These are phyloP conservation scores for Adansonia gregorii DNA, from an alignment of 441 rosid genomes.

Conservation along the genomic window DNA sequence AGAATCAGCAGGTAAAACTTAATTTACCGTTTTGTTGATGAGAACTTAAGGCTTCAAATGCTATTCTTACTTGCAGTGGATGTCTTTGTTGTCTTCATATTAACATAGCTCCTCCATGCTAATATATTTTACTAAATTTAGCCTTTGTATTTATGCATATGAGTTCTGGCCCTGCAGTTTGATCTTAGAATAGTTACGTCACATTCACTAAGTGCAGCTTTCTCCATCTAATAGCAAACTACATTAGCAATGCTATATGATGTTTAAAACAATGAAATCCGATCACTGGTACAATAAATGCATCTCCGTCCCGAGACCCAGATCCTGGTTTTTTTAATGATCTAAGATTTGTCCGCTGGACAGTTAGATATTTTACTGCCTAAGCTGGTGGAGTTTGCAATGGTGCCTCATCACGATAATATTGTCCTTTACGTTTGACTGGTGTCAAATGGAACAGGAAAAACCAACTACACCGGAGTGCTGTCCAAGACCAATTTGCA, in stretches of 20 bases:
- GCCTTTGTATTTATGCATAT: not conserved
- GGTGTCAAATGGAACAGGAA: constrained; percentile 47
- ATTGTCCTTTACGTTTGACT: not conserved
- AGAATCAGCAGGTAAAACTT: constrained; percentile 62
- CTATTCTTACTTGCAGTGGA: not conserved
- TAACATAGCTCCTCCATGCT: not conserved
- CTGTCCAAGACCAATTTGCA: constrained; percentile 55
- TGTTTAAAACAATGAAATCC: not conserved
- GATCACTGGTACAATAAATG: not conserved
- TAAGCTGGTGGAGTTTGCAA: not conserved
- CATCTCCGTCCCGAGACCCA: not conserved
- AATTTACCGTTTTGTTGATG: not conserved
- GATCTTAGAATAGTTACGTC: not conserved
- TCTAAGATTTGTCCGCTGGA: constrained; percentile 7
- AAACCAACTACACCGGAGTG: constrained; percentile 52
- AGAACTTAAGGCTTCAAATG: constrained; percentile 10
- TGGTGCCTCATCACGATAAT: not conserved
- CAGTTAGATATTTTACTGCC: not conserved
- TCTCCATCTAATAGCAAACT: constrained; percentile 12
- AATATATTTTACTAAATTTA: not conserved
- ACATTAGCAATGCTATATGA: not conserved
- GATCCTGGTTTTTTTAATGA: not conserved
- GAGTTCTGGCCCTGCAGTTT: not conserved
- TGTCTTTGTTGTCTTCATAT: not conserved
- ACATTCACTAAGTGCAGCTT: not conserved